A percentile compares a stretch with the other conserved stretches of the same genome.
These are phyloP conservation scores for Aspergillus novofumigatus DNA, from an alignment of 2,329 filamentous ascomycete species.

Conservation along the genomic window DNA sequence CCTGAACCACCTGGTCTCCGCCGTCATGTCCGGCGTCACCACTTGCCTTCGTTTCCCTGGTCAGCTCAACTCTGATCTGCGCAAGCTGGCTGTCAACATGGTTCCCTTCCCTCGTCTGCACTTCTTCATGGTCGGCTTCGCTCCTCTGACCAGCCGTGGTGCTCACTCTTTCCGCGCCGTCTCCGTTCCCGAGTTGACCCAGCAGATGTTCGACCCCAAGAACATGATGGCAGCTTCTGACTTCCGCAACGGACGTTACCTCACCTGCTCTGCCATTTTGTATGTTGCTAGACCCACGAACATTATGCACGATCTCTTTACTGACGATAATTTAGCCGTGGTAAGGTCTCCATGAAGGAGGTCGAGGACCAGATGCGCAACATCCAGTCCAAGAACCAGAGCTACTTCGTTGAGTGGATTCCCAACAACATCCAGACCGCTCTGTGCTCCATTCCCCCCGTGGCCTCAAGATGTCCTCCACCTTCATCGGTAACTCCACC, in stretches of 20 bases:
- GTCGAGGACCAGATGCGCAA: slow-evolving; percentile 99
- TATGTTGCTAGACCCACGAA: slow-evolving; percentile 40
- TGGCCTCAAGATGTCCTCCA: slow-evolving; percentile 98
- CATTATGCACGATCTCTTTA: neutral
- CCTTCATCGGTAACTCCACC: slow-evolving; percentile 98
- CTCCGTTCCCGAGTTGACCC: slow-evolving; percentile 94
- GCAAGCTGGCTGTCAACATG: slow-evolving; percentile 99
- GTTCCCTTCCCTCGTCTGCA: slow-evolving; percentile 99
- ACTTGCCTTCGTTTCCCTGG: slow-evolving; percentile 98
- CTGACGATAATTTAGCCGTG: slow-evolving; percentile 61
- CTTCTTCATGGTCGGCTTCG: slow-evolving; percentile 99
- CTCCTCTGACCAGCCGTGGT: slow-evolving; percentile 89
- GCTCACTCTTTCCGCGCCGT: slow-evolving; percentile 96
- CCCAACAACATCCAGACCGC: slow-evolving; percentile 99
- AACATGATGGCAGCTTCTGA: slow-evolving; percentile 99
- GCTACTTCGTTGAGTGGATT: slow-evolving; percentile 99
- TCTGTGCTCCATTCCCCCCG: slow-evolving; percentile 96
- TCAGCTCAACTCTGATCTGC: slow-evolving; percentile 99
- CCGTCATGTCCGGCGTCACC: slow-evolving; percentile 99
- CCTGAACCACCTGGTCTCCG: slow-evolving; percentile 98
- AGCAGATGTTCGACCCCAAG: slow-evolving; percentile 99
- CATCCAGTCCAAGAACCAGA: slow-evolving; percentile 99
- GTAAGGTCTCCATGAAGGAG: slow-evolving; percentile 99
- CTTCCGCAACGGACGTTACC: slow-evolving; percentile 99
- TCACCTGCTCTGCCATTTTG: slow-evolving; percentile 99